Evolutionary conservation across 495 filamentous ascomycete genomes (phyloP), one percentile per base, ranked within the genome.

Genomic region (Evansstolkia leycettana): DNA sequence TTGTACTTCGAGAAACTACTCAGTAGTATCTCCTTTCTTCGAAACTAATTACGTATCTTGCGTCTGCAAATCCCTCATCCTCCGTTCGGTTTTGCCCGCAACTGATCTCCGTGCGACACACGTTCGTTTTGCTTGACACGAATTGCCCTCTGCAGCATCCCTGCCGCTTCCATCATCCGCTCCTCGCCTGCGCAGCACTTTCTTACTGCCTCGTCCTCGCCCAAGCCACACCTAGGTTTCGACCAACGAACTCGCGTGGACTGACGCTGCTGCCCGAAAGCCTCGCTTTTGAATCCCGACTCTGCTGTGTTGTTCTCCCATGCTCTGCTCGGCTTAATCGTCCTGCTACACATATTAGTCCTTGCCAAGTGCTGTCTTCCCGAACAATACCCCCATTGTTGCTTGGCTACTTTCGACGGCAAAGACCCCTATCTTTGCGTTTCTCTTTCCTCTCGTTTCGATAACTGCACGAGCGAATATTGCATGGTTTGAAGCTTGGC

Each of bases 181-280:
- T 51, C 46, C 41, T 47, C 42, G 43, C 40, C 24, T n/a, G 13
- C 10, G 10, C 27, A 29, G 12, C 9, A 23, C 41, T 13, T 6
- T 7, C 26, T 1, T 23, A 23, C 41, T 13, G 11, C 7, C 26
- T 1, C 23, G 11, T 27, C 33, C 34, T 30, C 40, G 16, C 25
- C 43, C 44, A 53, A 53, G 44, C 52, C 48, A 53, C 46, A 50
- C 31, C 39, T 48, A 50, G 43, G 47, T 39, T 36, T 42, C 43
- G 37, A 40, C 50, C 49, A 54, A 51, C 52, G 47, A 55, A 54
- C 48, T 33, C 46, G 43, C 45, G 42, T 41, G 39, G 41, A 43
- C 45, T 38, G 43, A 50, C 55, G 43, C 58, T 62, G 50, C 41
- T 64, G 57, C 57, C 57, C 57, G 55, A 61, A 57, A 53, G 44